These are phyloP conservation scores for Dendrobium catenatum DNA, from an alignment of 106 monocot species.

Conservation along the genomic window DNA sequence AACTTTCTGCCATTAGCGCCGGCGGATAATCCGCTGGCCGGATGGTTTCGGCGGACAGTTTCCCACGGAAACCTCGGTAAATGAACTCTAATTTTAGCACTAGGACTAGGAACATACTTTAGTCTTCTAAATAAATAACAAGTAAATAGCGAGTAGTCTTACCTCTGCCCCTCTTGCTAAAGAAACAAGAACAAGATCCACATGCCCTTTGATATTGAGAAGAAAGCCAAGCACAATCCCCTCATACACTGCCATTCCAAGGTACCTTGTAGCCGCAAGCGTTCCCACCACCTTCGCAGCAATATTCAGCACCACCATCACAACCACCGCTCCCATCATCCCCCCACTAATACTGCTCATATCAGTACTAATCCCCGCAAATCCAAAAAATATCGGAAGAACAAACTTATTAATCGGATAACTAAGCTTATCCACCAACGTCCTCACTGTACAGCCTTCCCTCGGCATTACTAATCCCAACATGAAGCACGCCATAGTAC, in stretches of 20 bases:
- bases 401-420: slow-evolving; percentile 37
- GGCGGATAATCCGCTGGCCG: too few species aligned
- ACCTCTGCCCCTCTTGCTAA: slow-evolving; percentile 13
- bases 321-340: not conserved
- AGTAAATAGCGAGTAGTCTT: too few species aligned
- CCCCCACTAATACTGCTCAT: not conserved
- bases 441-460: slow-evolving; percentile 45
- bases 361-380: slow-evolving; percentile 22
- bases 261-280: slow-evolving; percentile 17
- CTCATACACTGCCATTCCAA: slow-evolving; percentile 27
- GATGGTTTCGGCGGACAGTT: too few species aligned
- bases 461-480: slow-evolving; percentile 49
- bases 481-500: slow-evolving; percentile 40
- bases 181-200: slow-evolving; percentile 43
- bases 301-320: slow-evolving; percentile 17
- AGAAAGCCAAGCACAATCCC: slow-evolving; percentile 44
- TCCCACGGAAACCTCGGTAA: too few species aligned
- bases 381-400: slow-evolving; percentile 56
- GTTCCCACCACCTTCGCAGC: slow-evolving; percentile 51
- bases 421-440: slow-evolving; percentile 31
- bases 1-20: too few species aligned
- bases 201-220: slow-evolving; percentile 67
- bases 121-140: too few species aligned
- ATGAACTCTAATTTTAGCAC: too few species aligned
- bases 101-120: too few species aligned